Evolutionary conservation across 768 basidiomycete genomes (phyloP), one percentile per base, ranked within the genome.

Genomic region (Lentinus tigrinus): DNA sequence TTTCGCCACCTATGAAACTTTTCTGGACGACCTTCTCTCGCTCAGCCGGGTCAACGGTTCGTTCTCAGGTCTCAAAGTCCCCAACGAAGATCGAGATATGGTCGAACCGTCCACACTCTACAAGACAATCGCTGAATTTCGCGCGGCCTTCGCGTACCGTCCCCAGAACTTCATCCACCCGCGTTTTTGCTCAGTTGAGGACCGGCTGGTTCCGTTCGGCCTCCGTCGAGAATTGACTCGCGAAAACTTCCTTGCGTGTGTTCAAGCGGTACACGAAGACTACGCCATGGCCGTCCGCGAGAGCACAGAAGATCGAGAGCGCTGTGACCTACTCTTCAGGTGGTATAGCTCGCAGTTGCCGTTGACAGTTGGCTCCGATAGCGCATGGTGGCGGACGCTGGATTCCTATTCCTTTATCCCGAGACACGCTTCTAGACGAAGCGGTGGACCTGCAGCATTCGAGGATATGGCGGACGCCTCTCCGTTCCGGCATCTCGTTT

Each of bases 361-460:
- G 0, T 53, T 77, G 54, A 63, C 56, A 2, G 61, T 74, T 27
- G 31, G 34, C 1, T 13, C 36, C 10, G 16, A 52, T 62, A 13
- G 44, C 49, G 9, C 16, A 26, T 56, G 42, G 3, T 80, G 78
- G 77, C 46, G 42, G 2, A 47, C 63, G 17, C 50, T 80, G 14
- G 74, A 77, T 47, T 38, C 64, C 11, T 50, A 76, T 6, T 57
- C 68, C 1, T 83, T 83, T 57, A 72, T 82, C 38, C 80, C 80
- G 4, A 69, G 77, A 1, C 48, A 66, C 7, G 47, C 60, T 17
- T 57, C 57, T 14, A 59, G 70, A 16, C 64, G 66, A n/a, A 55
- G 69, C 24, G 61, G 47, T 14, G 44, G 42, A 26, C 24, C 21
- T 24, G 28, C 48, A 4, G 34, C 40, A 13, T 36, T 47, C 48